These are phyloP conservation scores for Coniochaeta prunicola DNA, from an alignment of 2,329 filamentous ascomycete species.

Conservation along the genomic window DNA sequence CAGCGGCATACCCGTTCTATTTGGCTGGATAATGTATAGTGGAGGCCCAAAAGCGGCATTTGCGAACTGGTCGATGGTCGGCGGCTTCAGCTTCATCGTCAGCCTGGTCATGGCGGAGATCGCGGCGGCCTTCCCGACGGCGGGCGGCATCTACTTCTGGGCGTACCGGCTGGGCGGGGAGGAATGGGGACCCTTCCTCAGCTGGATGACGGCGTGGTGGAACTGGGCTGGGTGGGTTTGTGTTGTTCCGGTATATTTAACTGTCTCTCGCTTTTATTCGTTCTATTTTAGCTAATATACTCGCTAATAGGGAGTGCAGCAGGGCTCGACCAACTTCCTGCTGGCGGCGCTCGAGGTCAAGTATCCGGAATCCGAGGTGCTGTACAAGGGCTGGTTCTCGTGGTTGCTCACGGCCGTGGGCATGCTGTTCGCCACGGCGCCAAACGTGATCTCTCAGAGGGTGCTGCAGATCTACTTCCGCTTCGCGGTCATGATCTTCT, in stretches of 20 bases:
- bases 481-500: constrained; percentile 27
- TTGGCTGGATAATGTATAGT: constrained; percentile 29
- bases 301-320: constrained; percentile 30
- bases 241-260: no score
- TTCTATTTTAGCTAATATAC: no score
- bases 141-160: constrained; percentile 32
- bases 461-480: constrained; percentile 28
- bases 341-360: constrained; percentile 28
- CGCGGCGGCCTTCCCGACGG: constrained; percentile 26
- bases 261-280: no score
- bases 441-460: constrained; percentile 25
- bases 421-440: constrained; percentile 26
- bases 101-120: constrained; percentile 29
- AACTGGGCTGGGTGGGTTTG: constrained; percentile 27
- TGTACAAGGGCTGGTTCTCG: constrained; percentile 27
- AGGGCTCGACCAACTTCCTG: constrained; percentile 30
- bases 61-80: constrained; percentile 30
- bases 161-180: constrained; percentile 26
- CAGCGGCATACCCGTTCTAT: constrained; percentile 29
- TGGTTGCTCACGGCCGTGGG: constrained; percentile 27
- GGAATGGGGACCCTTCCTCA: constrained; percentile 26
- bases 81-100: constrained; percentile 25
- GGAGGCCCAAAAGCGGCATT: constrained; percentile 29
- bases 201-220: constrained; percentile 34
- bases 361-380: constrained; percentile 23